These are phyloP conservation scores for Alnus glutinosa DNA, from an alignment of 306 rosid species.

Conservation along the genomic window DNA sequence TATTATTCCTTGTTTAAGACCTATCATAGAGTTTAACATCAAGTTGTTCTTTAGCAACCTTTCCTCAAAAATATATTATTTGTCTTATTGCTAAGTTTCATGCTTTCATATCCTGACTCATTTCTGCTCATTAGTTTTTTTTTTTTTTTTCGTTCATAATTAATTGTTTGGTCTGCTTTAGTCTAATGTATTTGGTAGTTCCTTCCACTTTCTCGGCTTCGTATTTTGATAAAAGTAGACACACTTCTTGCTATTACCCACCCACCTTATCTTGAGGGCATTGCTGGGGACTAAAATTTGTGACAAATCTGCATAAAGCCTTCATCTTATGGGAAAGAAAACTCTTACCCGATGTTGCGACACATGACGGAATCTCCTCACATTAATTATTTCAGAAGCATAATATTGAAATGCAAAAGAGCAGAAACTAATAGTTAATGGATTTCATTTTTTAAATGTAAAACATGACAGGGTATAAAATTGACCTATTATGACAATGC, in stretches of 20 bases:
- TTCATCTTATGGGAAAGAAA: background rate
- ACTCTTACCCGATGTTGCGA: too few species aligned
- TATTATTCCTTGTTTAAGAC: slow-evolving; percentile 7
- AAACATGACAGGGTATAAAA: slow-evolving; percentile 10
- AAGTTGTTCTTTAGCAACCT: slow-evolving; percentile 9
- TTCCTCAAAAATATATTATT: background rate
- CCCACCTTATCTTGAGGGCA: background rate
- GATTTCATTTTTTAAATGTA: background rate
- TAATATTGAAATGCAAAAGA: too few species aligned
- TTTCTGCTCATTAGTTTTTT: background rate
- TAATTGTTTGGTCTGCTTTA: background rate
- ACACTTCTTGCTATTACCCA: background rate
- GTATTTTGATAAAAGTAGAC: background rate
- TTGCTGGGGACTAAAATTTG: slow-evolving; percentile 3
- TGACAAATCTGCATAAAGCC: background rate
- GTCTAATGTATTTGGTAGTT: background rate
- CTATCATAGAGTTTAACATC: slow-evolving; percentile 15
- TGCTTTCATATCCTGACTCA: slow-evolving; percentile 7
- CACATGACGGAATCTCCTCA: background rate
- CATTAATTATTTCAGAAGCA: too few species aligned
- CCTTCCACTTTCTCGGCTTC: background rate
- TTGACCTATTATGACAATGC: slow-evolving; percentile 12
- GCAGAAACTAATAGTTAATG: background rate
- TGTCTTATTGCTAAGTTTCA: background rate
- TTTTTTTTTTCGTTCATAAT: background rate